Base-by-base conservation (phyloP, 1,284 basidiomycete genomes). In the Schizophyllum amplum region DNA sequence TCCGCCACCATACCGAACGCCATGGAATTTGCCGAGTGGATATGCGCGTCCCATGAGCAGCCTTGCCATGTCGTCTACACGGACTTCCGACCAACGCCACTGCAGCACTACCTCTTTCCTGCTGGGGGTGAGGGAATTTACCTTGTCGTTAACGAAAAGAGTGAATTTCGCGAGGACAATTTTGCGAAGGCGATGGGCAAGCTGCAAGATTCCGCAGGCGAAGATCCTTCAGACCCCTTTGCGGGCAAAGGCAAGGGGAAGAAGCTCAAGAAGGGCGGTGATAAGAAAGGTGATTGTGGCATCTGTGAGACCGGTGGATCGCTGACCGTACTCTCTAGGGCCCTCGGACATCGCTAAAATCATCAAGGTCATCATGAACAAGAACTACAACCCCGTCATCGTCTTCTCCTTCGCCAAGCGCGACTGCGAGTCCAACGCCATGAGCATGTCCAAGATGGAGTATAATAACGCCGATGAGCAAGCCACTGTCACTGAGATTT, bases 1-100 rank as follows among this genome's bases (percentile, higher is more conserved):
- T 99, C 97, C n/a, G 96, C 97, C 56, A 99, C 97, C 24, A 99
- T 99, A 59, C 97, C 97, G 46, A 99, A 99, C 73, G 95, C 97
- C 7, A 97, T 98, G 93, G 94, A 99, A 69, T 99, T 99, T 64
- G 94, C 96, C 47, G 92, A 98, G 71, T 99, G 97, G 97, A 94
- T 99, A 67, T 94, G 90, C 73, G 90, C 94, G 68, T 95, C 90
- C 0, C 97, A 99, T 67, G 89, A 96, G 57, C 97, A 99, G 68
- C 96, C 97, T 0, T 99, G 97, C 71, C 97, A 99, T 69, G 93
- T 99, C 66, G 96, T 99, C 53, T 99, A 99, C 71, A 99, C 97
- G 62, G 94, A 99, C 73, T 99, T 98, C 77, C 87, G 97, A 49
- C 97, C 97, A 1, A 99, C 97, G 0, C 97, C 97, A 0, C 75